Conservation (phyloP, 106 monocot genomes). For the Ottelia alismoides region DNA sequence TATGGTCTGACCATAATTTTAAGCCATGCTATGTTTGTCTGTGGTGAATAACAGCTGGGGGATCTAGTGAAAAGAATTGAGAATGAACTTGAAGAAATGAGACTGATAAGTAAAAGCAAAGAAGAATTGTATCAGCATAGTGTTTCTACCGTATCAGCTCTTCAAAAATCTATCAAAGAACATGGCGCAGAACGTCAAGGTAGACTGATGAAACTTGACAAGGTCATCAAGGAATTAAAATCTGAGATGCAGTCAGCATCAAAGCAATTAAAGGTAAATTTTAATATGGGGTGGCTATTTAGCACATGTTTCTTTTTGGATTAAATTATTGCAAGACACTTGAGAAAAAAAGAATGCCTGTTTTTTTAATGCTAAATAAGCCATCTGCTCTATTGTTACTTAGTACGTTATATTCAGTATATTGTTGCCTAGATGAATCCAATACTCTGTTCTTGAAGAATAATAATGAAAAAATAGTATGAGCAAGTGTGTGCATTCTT, state of each 20-base stretch:
- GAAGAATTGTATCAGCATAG: constrained; percentile 34
- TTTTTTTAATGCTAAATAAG: too few species aligned
- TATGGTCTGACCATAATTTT: too few species aligned
- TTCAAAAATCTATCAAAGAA: constrained; percentile 72
- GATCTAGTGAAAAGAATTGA: constrained; percentile 71
- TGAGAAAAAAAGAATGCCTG: too few species aligned
- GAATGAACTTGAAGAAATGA: constrained; percentile 62
- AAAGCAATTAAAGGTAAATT: constrained; percentile 86
- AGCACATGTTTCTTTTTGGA: too few species aligned
- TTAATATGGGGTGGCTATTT: too few species aligned
- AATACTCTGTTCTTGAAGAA: too few species aligned
- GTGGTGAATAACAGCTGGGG: constrained; percentile 36
- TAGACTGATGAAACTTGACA: constrained; percentile 69
- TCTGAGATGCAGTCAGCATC: constrained; percentile 62
- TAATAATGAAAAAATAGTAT: too few species aligned
- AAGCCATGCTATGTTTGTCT: background rate
- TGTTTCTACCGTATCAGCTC: constrained; percentile 41
- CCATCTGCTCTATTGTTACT: too few species aligned
- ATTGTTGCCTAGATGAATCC: too few species aligned
- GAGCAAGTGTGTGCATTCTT: too few species aligned
- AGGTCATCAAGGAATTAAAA: constrained; percentile 62
- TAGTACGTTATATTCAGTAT: too few species aligned
- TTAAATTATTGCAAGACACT: too few species aligned
- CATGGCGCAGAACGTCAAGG: constrained; percentile 50
- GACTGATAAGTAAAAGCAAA: constrained; percentile 36